A percentile compares a stretch with the other conserved stretches of the same genome.
Evolutionary conservation across 257 asterid genomes (phyloP).

Genomic region (Ocimum tenuiflorum): DNA sequence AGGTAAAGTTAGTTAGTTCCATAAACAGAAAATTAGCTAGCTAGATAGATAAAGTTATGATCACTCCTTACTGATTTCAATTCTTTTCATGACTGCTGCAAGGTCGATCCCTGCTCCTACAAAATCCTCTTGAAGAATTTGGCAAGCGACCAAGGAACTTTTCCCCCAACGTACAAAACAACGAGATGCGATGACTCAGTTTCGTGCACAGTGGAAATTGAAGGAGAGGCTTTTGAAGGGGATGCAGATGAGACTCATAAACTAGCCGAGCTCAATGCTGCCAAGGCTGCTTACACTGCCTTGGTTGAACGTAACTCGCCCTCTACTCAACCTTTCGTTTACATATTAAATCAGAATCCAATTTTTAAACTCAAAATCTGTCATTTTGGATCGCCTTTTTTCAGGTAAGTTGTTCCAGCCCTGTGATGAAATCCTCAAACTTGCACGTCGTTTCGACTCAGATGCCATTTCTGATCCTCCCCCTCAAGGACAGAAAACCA

Average conservation of each 20-base stretch:
- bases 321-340: not conserved
- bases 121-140: conserved; percentile 37
- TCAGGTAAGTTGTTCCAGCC: conserved; percentile 25
- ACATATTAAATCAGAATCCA: too few relatives aligned
- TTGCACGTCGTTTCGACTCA: conserved; percentile 12
- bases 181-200: conserved; percentile 17
- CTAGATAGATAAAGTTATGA: too few relatives aligned
- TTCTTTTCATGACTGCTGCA: not conserved
- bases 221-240: conserved; percentile 36
- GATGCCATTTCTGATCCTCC: conserved; percentile 10
- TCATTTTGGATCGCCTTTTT: not conserved
- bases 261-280: conserved; percentile 45
- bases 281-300: conserved; percentile 40
- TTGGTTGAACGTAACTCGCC: conserved; percentile 28
- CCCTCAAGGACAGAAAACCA: not conserved
- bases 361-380: not conserved
- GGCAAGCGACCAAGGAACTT: conserved; percentile 24
- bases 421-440: conserved; percentile 10
- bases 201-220: conserved; percentile 35
- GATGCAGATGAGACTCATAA: conserved; percentile 33
- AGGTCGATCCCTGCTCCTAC: conserved; percentile 27
- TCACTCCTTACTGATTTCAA: not conserved
- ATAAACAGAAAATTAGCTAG: too few relatives aligned
- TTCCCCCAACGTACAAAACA: conserved; percentile 30
- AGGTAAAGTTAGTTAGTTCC: too few relatives aligned